These are phyloP conservation scores for Cryphonectria nitschkei DNA, from an alignment of 2,329 filamentous ascomycete species.

Conservation along the genomic window DNA sequence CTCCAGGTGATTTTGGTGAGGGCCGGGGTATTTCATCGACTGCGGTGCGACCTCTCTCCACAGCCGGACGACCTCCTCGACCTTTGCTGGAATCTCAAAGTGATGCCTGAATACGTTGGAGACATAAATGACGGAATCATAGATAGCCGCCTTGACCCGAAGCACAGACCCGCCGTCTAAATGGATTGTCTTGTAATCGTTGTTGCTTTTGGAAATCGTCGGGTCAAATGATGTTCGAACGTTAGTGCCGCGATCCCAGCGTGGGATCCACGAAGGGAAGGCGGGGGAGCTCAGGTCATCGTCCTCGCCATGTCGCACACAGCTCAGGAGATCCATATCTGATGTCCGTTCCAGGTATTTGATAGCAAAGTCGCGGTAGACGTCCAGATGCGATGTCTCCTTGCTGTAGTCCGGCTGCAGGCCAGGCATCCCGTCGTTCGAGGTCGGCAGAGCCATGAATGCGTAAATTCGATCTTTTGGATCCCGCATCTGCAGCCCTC, in stretches of 20 bases:
- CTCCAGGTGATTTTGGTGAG: not conserved
- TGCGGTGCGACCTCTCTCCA: conserved; percentile 6
- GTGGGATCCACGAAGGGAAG: conserved; percentile 32
- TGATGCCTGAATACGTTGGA: not conserved
- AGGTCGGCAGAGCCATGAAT: conserved; percentile 11
- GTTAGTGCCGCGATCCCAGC: conserved; percentile 5
- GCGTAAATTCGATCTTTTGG: conserved; percentile 22
- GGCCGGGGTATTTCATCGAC: not conserved
- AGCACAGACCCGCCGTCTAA: not conserved
- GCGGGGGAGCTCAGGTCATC: conserved; percentile 39
- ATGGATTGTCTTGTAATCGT: not conserved
- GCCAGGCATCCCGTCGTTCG: conserved; percentile 1
- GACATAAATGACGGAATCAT: conserved; percentile 6
- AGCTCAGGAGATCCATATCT: conserved; percentile 17
- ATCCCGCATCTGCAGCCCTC: not conserved
- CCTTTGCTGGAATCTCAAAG: not conserved
- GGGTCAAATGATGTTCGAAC: accelerated
- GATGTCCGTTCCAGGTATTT: not conserved
- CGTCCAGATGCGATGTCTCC: conserved; percentile 12
- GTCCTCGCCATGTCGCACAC: conserved; percentile 38
- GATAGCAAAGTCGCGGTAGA: conserved; percentile 19
- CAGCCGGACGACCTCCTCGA: not conserved
- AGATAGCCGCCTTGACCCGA: not conserved
- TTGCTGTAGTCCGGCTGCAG: conserved; percentile 11
- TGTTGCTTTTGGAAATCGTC: too few relatives aligned